Evolutionary conservation across 139 green algal species (phyloP).

Genomic region (Coelastrella sp.): DNA sequence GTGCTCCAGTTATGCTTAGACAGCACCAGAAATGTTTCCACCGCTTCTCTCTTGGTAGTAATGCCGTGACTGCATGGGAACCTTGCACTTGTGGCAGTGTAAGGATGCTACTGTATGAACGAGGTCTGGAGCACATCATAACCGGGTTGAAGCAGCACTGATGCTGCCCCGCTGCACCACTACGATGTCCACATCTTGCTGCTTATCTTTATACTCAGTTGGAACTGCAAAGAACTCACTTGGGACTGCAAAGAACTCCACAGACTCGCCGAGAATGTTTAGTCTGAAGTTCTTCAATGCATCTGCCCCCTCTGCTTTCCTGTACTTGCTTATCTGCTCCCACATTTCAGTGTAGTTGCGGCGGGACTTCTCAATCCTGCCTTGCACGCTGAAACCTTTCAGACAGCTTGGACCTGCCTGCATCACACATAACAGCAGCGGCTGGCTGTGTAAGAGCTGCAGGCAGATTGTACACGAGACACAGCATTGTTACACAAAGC

Average conservation of each 20-base stretch:
- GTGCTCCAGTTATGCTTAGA: no score
- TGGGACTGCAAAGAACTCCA: slow-evolving; percentile 51
- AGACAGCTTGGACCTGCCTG: slow-evolving; percentile 22
- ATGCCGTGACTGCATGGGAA: no score
- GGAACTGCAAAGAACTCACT: no score
- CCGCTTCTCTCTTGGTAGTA: no score
- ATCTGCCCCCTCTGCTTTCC: slow-evolving; percentile 5
- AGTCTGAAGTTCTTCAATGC: slow-evolving; percentile 41
- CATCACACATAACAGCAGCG: background rate
- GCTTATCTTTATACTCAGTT: background rate
- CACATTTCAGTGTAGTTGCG: slow-evolving; percentile 53
- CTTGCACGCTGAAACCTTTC: slow-evolving; percentile 43
- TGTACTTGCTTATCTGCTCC: slow-evolving; percentile 46
- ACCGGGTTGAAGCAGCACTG: no score
- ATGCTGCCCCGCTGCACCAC: background rate
- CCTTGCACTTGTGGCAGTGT: no score
- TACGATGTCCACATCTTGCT: no score
- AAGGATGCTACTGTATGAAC: no score
- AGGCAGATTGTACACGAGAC: background rate
- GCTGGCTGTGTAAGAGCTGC: no score
- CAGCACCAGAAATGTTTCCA: no score
- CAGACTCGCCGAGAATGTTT: slow-evolving; percentile 51
- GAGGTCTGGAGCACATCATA: no score
- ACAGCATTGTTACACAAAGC: background rate
- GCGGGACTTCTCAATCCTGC: slow-evolving; percentile 48